Base-by-base conservation (phyloP, 129 eudicot genomes). In the Pittosporum tobira region DNA sequence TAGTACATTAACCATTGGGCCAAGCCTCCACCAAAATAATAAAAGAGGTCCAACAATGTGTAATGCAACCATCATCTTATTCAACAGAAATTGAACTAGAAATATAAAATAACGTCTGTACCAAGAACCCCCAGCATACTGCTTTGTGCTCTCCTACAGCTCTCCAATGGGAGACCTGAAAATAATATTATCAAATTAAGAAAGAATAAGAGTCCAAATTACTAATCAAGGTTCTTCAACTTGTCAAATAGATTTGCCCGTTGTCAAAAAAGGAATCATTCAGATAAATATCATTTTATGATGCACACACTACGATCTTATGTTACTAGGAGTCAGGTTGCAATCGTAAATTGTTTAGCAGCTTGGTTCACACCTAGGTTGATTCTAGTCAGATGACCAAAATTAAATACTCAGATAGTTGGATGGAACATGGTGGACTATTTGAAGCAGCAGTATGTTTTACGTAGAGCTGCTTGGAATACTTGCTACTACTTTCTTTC, bases 111-210 rank as follows among this genome's bases (percentile, higher is more conserved):
- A 55, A 5, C 27, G 29, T 28, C 2, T 0, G 3, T 30, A 30
- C 26, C 44, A 55, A 55, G n/a, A 55, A 6, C 61, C 23, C 11
- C 40, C 34, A 13, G 61, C 61, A 55, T 26, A 55, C 13, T 7
- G n/a, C 44, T 28, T 19, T 13, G 46, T 40, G 59, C 21, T 29
- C 29, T 54, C 4, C 13, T 21, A 16, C 4, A 6, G 14, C 31
- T 22, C 34, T 28, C 29, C 8, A 54, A 6, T 9, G 19, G 25
- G 43, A 54, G 11, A 29, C 59, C 59, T 54, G 59, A 54, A 29
- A 54, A 6, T 42, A 54, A n/a, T 54, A 12, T 54, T 28, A 54
- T 36, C 28, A 6, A 36, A 16, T 1, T 11, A 29, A 26, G 28
- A 4, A 24, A 25, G 16, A 28, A 51, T 13, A 6, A 54, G 6